phyloP scores from a whole-genome alignment of 169 alveolate genomes.

The Plasmodium chabaudi region DNA sequence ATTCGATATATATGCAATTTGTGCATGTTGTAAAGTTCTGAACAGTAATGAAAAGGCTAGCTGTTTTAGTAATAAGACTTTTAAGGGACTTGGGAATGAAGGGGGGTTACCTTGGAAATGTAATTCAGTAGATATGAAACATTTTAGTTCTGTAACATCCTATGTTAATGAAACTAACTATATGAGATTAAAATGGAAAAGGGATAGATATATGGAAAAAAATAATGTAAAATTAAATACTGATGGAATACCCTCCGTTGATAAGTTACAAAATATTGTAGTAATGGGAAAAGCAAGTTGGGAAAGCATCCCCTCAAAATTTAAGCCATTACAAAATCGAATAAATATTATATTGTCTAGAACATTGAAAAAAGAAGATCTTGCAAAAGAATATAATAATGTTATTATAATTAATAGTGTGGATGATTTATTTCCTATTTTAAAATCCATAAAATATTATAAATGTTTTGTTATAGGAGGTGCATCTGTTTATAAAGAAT shows the following conservation, averaged over 20 bases:
- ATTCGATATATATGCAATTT: constrained; percentile 69
- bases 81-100: constrained; percentile 90
- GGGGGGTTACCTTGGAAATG: constrained; percentile 93
- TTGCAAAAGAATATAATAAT: constrained; percentile 49
- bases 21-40: constrained; percentile 70
- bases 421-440: constrained; percentile 76
- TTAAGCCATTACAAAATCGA: constrained; percentile 91
- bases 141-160: constrained; percentile 88
- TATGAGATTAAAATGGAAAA: constrained; percentile 33
- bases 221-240: not conserved
- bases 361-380: constrained; percentile 79
- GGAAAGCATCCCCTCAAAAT: constrained; percentile 91
- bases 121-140: constrained; percentile 88
- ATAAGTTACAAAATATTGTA: constrained; percentile 89
- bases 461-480: constrained; percentile 92
- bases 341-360: constrained; percentile 90
- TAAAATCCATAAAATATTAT: constrained; percentile 74
- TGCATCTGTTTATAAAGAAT: constrained; percentile 86
- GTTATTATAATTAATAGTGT: constrained; percentile 76
- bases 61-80: constrained; percentile 13
- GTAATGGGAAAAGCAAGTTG: constrained; percentile 97
- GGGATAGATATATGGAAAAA: constrained; percentile 24
- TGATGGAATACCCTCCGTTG: constrained; percentile 26
- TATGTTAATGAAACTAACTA: constrained; percentile 54
- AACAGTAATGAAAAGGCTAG: constrained; percentile 21